These are phyloP conservation scores for Chrysochromulina parva DNA, from an alignment of 78 protist genomes.

Conservation along the genomic window DNA sequence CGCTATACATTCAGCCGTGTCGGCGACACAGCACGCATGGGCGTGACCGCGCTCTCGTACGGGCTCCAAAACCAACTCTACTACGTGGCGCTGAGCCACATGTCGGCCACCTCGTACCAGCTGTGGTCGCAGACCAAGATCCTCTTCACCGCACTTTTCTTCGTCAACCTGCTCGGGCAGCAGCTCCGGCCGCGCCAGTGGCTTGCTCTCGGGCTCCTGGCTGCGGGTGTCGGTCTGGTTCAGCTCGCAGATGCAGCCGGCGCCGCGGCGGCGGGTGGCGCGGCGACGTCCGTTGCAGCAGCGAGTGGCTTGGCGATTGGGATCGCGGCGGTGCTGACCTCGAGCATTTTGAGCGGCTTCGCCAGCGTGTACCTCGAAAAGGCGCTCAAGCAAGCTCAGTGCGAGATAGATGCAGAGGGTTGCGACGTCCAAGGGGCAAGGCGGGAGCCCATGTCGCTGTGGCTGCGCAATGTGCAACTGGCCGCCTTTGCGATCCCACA, in stretches of 20 bases:
- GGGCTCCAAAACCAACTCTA: slow-evolving; percentile 18
- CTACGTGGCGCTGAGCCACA: slow-evolving; percentile 3
- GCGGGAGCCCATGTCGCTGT: neutral
- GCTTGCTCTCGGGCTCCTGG: neutral
- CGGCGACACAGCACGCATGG: slow-evolving; percentile 4
- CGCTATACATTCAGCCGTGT: neutral
- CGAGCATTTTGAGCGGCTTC: neutral
- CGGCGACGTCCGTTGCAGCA: no score
- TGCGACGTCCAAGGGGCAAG: no score
- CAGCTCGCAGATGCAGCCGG: neutral
- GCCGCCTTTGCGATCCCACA: neutral
- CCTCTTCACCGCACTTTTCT: slow-evolving; percentile 18
- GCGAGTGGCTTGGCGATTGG: neutral
- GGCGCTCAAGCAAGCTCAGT: neutral
- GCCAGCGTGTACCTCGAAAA: neutral
- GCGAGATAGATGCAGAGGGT: neutral
- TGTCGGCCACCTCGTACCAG: neutral
- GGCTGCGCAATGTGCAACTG: slow-evolving; percentile 11
- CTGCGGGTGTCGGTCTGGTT: neutral
- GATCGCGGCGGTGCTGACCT: neutral
- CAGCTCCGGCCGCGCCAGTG: neutral
- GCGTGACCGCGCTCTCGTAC: slow-evolving; percentile 34
- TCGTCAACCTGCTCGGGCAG: neutral
- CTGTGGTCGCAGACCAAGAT: neutral
- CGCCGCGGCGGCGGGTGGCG: neutral